Conservation (phyloP, 129 eudicot genomes). For the Artemisia argyi region DNA sequence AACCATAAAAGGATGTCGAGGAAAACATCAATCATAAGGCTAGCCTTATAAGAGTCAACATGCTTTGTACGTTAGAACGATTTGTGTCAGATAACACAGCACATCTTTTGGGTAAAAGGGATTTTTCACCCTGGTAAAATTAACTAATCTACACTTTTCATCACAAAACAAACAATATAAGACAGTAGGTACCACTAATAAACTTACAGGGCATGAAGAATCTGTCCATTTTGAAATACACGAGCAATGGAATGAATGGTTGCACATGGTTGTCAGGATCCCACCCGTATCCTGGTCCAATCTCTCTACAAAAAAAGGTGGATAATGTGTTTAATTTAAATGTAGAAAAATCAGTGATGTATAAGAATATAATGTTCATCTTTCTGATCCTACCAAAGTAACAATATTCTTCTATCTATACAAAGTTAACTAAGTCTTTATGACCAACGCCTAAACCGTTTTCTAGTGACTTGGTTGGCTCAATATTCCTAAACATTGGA, state of each 20-base stretch:
- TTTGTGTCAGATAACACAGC: not conserved
- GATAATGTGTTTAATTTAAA: not conserved
- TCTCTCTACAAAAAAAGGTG: conserved; percentile 54
- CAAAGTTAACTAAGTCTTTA: not conserved
- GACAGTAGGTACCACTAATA: conserved; percentile 8
- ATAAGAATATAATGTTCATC: not conserved
- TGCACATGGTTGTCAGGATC: conserved; percentile 89
- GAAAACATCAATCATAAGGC: not conserved
- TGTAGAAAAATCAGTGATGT: not conserved
- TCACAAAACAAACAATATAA: not conserved
- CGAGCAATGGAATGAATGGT: conserved; percentile 96
- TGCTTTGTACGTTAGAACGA: conserved; percentile 2
- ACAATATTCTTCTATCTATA: not conserved
- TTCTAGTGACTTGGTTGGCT: conserved; percentile 4
- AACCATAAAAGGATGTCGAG: too few species aligned
- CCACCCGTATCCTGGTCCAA: conserved; percentile 87
- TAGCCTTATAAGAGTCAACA: not conserved
- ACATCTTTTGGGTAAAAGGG: too few species aligned
- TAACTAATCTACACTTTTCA: not conserved
- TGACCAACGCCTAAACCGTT: not conserved
- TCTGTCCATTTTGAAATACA: conserved; percentile 97
- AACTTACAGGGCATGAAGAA: conserved; percentile 94
- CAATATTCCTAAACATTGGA: conserved; percentile 12
- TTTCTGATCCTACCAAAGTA: not conserved
- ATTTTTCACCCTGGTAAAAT: too few species aligned